Base-by-base conservation (phyloP, 2,329 filamentous ascomycete species). In the Pseudodiploospora longispora region DNA sequence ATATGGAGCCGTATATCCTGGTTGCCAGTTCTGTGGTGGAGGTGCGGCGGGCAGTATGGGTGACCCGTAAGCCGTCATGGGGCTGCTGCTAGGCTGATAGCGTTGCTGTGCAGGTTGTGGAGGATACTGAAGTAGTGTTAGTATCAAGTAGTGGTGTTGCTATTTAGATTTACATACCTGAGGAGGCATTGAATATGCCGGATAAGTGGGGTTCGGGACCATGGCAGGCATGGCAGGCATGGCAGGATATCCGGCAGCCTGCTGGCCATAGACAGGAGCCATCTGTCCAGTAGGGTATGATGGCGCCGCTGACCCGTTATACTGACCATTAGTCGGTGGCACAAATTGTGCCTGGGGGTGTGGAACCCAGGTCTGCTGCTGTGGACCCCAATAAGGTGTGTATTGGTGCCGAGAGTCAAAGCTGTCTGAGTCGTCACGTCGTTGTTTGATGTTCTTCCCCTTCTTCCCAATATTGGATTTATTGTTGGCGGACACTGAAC, bases 401-500 rank as follows among this genome's bases (percentile, higher is more conserved):
- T 86, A 90, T 47, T 85, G 80, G 46, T 79, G 78, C 42, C 80
- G 70, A 8, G 78, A 78, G 55, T 83, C 80, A 49, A 83, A 83
- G 50, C 71, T 75, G 51, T 82, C 80, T 1, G 77, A 80, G 55
- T 83, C 79, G 49, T 82, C 78, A 38, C 78, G 72, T 36, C 79
- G 74, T 53, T 81, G 77, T 58, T 79, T 82, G 47, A 66, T 59
- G 63, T 82, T 58, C 76, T 86, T 72, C 64, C 81, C 68, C 78
- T 86, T 71, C 56, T 87, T 87, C 38, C 81, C 80, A 51, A 82
- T 74, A 52, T 80, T 82, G 36, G 76, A 74, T 59, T 78, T 91
- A 58, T 90, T 89, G 59, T 86, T 88, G 27, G 85, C 85, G 36
- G 84, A 87, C 5, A 86, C 79, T 4, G 91, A 96, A 62, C 89